These are phyloP conservation scores for Exophiala sp. DNA, from an alignment of 2,329 filamentous ascomycete species.

Conservation along the genomic window DNA sequence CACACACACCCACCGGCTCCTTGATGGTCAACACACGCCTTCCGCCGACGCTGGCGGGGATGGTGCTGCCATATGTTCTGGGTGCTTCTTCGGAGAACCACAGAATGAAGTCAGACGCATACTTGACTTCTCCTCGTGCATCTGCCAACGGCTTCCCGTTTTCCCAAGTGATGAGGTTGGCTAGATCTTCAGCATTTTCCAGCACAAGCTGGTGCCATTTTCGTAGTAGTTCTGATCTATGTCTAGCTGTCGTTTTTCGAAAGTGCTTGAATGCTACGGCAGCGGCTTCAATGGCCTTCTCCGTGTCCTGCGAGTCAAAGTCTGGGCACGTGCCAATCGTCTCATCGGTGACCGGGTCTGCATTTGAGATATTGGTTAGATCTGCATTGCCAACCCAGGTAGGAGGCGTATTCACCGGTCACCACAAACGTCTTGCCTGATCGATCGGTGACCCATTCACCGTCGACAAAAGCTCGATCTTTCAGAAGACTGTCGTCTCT, in stretches of 20 bases:
- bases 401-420: too few species aligned
- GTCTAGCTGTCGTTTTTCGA: conserved; percentile 57
- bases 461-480: too few species aligned
- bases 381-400: too few species aligned
- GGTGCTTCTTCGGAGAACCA: conserved; percentile 53
- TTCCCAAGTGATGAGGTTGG: conserved; percentile 55
- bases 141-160: conserved; percentile 57
- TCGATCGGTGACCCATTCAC: too few species aligned
- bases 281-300: conserved; percentile 81
- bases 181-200: conserved; percentile 58
- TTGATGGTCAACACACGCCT: conserved; percentile 78
- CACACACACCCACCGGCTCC: conserved; percentile 79
- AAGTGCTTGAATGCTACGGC: conserved; percentile 63
- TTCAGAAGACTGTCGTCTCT: too few species aligned
- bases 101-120: conserved; percentile 47
- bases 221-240: conserved; percentile 60
- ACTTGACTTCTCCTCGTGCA: conserved; percentile 46
- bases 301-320: too few species aligned
- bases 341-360: too few species aligned
- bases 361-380: too few species aligned
- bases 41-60: conserved; percentile 60
- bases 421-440: too few species aligned
- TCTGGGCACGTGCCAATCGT: too few species aligned
- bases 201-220: conserved; percentile 65
- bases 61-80: conserved; percentile 48